Evolutionary conservation across 352 stramenopile species (phyloP), one percentile per base, ranked within the genome.

Genomic region (Phytophthora agathidicida): DNA sequence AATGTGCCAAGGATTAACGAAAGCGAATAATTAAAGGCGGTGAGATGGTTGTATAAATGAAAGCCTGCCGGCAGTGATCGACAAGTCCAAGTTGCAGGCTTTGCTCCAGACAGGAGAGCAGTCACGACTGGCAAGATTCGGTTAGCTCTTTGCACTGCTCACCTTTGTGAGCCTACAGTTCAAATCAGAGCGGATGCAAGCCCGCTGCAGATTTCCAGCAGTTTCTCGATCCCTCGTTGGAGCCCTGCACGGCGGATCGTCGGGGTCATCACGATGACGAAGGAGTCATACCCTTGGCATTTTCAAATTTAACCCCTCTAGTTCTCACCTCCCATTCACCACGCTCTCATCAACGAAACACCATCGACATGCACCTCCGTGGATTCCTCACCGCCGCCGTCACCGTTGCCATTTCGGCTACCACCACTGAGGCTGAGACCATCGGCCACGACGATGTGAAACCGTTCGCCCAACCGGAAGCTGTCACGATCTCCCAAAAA

Each of bases 401-500:
- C 11, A 28, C 14, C 19, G 14, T 30, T 17, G 35, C 27, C 9
- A 10, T 48, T 19, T 48, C 26, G 16, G 24, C 27, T 19, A 17
- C 46, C 1, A 27, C 9, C 10, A 13, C 27, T 14, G 17, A 48
- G 20, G 48, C 48, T 19, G 48, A 32, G 8, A 57, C 26, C 20
- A 57, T 57, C 36, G 17, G 32, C 19, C 48, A 57, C 26, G 36
- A 57, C 35, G 26, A 57, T 41, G 36, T 57, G 6, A 36, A 48
- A 1, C 48, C 48, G 17, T 49, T 57, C 20, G 26, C 48, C 19
- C 36, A 57, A n/a, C 36, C 48, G 5, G 36, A 57, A 39, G 48
- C 48, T 47, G n/a, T 31, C 3, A 57, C 36, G 7, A 57, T 57
- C 36, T 48, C 48, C 14, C 48, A 57, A 16, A 48, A 57, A 26